Evolutionary conservation across 2,329 filamentous ascomycete species (phyloP).

Genomic region (Pestalotiopsis fici): DNA sequence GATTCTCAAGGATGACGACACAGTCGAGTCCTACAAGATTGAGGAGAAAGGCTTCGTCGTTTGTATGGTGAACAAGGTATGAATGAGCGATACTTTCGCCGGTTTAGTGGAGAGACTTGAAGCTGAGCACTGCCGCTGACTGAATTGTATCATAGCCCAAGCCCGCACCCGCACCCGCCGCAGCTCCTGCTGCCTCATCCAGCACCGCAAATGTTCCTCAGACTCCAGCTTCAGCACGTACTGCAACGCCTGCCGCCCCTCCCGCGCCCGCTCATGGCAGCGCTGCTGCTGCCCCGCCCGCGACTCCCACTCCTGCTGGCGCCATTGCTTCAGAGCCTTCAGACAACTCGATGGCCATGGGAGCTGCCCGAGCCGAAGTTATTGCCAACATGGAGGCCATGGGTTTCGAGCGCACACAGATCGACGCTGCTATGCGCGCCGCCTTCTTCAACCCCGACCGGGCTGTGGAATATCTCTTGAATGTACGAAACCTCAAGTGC

Average conservation of each 20-base stretch:
- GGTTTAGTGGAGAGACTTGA: slow-evolving; percentile 1
- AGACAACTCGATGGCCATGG: slow-evolving; percentile 75
- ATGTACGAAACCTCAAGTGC: slow-evolving; percentile 51
- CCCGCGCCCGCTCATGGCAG: slow-evolving; percentile 50
- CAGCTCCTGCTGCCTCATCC: slow-evolving; percentile 54
- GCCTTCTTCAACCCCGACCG: slow-evolving; percentile 97
- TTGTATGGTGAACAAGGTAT: slow-evolving; percentile 96
- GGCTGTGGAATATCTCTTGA: slow-evolving; percentile 94
- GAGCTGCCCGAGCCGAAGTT: slow-evolving; percentile 77
- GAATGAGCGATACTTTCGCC: slow-evolving; percentile 27
- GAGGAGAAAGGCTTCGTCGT: slow-evolving; percentile 99
- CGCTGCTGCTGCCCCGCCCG: slow-evolving; percentile 46
- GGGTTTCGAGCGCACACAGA: slow-evolving; percentile 88
- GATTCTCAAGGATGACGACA: slow-evolving; percentile 97
- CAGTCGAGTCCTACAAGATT: slow-evolving; percentile 94
- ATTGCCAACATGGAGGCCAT: slow-evolving; percentile 95
- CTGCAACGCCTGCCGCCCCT: slow-evolving; percentile 52
- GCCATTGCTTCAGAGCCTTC: slow-evolving; percentile 49
- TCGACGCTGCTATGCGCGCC: slow-evolving; percentile 92
- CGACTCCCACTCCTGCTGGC: slow-evolving; percentile 57
- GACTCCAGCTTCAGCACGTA: slow-evolving; percentile 59
- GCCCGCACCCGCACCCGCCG: slow-evolving; percentile 49
- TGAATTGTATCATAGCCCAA: slow-evolving; percentile 63
- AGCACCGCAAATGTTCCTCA: slow-evolving; percentile 62
- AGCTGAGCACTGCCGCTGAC: slow-evolving; percentile 8